Percentiles rank a stretch among this genome's conserved stretches.
Conservation (phyloP, 2,329 filamentous ascomycete genomes). For the Diaporthe humulicola region DNA sequence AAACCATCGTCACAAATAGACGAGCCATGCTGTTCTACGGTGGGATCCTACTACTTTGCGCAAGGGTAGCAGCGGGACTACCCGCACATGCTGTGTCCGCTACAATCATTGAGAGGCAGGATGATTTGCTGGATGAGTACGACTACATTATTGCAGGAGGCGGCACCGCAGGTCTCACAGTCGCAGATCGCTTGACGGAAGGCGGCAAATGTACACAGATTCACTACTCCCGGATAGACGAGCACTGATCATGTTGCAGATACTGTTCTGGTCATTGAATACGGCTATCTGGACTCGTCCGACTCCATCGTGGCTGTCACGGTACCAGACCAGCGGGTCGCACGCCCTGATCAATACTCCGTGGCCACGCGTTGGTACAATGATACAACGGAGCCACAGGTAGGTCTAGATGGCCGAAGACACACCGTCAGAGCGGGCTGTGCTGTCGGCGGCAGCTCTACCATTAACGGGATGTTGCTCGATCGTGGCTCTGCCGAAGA, state of each 20-base stretch:
- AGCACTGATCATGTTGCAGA: neutral
- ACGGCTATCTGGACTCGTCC: conserved; percentile 22
- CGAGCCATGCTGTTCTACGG: conserved; percentile 11
- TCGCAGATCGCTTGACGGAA: conserved; percentile 23
- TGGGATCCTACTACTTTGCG: neutral
- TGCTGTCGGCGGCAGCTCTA: conserved; percentile 17
- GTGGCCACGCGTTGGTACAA: conserved; percentile 20
- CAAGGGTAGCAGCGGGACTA: conserved; percentile 7
- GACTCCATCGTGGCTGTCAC: conserved; percentile 24
- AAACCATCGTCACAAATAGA: neutral
- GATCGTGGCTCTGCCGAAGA: conserved; percentile 27
- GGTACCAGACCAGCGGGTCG: neutral
- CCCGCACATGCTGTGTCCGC: conserved; percentile 15
- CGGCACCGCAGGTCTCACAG: conserved; percentile 30
- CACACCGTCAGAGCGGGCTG: conserved; percentile 26
- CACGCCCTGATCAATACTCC: conserved; percentile 13
- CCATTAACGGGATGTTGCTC: conserved; percentile 28
- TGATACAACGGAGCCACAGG: conserved; percentile 25
- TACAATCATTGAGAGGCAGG: conserved; percentile 23
- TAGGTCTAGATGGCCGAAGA: neutral
- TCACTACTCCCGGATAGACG: neutral
- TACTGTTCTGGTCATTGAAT: conserved; percentile 22
- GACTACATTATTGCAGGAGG: conserved; percentile 33
- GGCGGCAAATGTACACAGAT: neutral
- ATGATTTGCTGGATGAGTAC: conserved; percentile 29